Evolutionary conservation across 345 rosid genomes (phyloP).

Genomic region (Hirschfeldia incana): DNA sequence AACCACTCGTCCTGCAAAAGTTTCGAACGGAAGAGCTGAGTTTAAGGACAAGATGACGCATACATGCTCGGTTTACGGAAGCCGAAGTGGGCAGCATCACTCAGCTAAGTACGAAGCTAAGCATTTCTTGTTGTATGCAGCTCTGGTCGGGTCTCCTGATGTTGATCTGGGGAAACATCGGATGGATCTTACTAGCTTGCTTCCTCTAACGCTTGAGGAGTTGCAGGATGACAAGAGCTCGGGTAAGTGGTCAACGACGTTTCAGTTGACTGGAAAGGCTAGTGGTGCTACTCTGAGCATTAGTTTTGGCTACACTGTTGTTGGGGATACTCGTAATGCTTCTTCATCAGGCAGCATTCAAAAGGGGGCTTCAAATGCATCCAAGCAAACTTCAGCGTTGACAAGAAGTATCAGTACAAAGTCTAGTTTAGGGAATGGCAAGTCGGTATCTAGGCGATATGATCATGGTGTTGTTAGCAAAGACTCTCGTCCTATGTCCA

Average conservation of each 20-base stretch:
- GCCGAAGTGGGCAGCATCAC: constrained; percentile 80
- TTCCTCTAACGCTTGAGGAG: constrained; percentile 92
- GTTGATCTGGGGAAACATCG: constrained; percentile 96
- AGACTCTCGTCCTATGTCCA: constrained; percentile 37
- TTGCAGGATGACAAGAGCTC: constrained; percentile 89
- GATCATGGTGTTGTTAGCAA: constrained; percentile 46
- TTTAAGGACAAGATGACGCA: constrained; percentile 74
- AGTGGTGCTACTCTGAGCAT: constrained; percentile 71
- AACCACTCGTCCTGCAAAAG: constrained; percentile 62
- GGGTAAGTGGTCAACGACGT: constrained; percentile 92
- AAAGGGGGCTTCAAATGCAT: constrained; percentile 40
- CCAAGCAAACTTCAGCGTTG: constrained; percentile 42
- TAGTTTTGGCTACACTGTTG: constrained; percentile 78
- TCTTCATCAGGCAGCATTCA: constrained; percentile 43
- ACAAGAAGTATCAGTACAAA: constrained; percentile 39
- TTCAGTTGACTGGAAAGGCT: constrained; percentile 77
- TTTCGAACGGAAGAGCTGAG: constrained; percentile 62
- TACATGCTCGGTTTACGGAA: constrained; percentile 75
- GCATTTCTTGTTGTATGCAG: constrained; percentile 79
- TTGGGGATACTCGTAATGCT: constrained; percentile 54
- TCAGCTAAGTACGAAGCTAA: constrained; percentile 95
- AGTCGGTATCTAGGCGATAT: constrained; percentile 39
- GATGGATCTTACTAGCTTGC: constrained; percentile 84
- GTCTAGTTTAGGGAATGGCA: constrained; percentile 45
- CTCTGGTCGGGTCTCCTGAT: constrained; percentile 59